Evolutionary conservation across 768 basidiomycete species (phyloP).

Genomic region (Zangia roseola): DNA sequence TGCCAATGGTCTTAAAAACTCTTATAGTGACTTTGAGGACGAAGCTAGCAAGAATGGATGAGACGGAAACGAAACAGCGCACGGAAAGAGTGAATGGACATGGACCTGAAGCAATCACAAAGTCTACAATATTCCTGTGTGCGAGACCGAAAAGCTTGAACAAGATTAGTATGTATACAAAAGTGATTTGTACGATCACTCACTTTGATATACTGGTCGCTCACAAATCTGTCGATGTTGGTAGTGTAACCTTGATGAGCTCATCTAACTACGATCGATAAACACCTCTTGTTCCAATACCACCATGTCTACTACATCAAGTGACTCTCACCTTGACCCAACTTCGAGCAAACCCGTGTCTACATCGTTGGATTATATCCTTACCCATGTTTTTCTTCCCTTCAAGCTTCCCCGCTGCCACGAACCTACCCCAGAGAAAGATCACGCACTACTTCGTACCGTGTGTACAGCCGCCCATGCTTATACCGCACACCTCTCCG

Average conservation of each 20-base stretch:
- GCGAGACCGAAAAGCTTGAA: constrained; percentile 78
- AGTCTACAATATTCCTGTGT: constrained; percentile 82
- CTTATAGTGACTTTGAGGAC: constrained; percentile 77
- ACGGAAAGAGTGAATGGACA: background rate
- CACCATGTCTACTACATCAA: too few relatives aligned
- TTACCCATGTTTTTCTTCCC: too few relatives aligned
- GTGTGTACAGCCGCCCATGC: constrained; percentile 1
- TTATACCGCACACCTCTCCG: background rate
- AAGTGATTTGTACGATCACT: constrained; percentile 19
- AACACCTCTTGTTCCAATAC: too few relatives aligned
- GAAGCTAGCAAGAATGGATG: constrained; percentile 45
- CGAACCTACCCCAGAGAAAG: too few relatives aligned
- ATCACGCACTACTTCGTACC: background rate
- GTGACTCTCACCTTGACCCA: too few relatives aligned
- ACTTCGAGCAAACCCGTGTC: too few relatives aligned
- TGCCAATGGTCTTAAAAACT: too few relatives aligned
- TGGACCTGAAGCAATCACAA: constrained; percentile 81
- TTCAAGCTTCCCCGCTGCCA: too few relatives aligned
- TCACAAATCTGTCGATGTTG: constrained; percentile 69
- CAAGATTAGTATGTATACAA: background rate
- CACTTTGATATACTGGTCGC: constrained; percentile 74
- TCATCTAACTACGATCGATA: background rate
- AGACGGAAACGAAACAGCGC: background rate
- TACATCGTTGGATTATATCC: too few relatives aligned
- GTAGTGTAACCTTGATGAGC: background rate